Evolutionary conservation across 139 green algal genomes (phyloP).

Genomic region (Chlamydomonas incerta): DNA sequence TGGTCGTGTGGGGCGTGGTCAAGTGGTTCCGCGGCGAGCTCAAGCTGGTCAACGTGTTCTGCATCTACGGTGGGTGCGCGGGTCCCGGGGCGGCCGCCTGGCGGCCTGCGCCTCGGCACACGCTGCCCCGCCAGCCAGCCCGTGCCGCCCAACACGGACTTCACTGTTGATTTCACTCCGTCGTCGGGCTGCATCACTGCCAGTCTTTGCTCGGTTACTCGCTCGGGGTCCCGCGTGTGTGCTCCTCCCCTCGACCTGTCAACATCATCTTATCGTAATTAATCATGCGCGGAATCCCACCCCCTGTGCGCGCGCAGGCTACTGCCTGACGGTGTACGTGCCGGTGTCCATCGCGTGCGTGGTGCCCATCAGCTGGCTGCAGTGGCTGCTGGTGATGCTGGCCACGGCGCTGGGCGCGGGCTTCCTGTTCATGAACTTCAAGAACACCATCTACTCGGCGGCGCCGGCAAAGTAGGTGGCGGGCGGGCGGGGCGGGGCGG

Average conservation of each 20-base stretch:
- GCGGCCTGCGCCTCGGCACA: too few species aligned
- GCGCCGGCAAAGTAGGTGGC: conserved; percentile 70
- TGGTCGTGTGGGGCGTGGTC: conserved; percentile 69
- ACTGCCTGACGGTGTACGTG: conserved; percentile 84
- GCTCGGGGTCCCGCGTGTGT: too few species aligned
- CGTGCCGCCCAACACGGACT: too few species aligned
- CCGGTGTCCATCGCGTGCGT: conserved; percentile 83
- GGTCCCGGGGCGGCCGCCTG: too few species aligned
- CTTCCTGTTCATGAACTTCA: conserved; percentile 74
- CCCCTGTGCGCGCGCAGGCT: conserved; percentile 65
- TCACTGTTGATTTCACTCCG: too few species aligned
- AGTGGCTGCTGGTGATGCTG: conserved; percentile 76
- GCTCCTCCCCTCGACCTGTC: neutral
- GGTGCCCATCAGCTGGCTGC: conserved; percentile 71
- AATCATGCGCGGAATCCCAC: too few species aligned
- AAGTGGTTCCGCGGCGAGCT: conserved; percentile 72
- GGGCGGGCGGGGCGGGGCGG: too few species aligned
- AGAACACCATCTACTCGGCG: conserved; percentile 66
- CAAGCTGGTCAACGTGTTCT: conserved; percentile 80
- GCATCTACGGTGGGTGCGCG: conserved; percentile 80
- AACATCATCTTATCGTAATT: too few species aligned
- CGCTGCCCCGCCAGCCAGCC: too few species aligned
- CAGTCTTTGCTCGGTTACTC: too few species aligned
- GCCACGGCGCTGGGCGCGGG: conserved; percentile 41
- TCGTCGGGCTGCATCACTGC: too few species aligned